Percentiles rank a stretch among this genome's conserved stretches.
Evolutionary conservation across 2,329 filamentous ascomycete species (phyloP).

Genomic region (Alternaria burnsii): DNA sequence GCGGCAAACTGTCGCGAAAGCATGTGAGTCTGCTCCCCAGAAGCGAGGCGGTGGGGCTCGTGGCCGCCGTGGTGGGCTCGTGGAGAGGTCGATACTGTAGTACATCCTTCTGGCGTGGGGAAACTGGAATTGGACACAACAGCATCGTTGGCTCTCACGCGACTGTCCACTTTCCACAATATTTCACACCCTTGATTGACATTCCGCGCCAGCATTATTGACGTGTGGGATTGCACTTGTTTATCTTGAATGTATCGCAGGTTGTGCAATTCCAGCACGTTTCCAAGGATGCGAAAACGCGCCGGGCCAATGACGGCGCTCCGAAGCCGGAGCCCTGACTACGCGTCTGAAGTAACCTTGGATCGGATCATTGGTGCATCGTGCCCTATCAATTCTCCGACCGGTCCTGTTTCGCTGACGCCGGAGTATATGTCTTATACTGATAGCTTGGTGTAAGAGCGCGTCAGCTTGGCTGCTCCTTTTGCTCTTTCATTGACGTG

Average conservation of each 20-base stretch:
- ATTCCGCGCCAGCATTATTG: constrained; percentile 2
- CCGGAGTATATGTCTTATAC: not conserved
- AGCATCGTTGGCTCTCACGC: constrained; percentile 12
- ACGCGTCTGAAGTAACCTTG: constrained; percentile 32
- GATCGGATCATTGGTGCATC: constrained; percentile 19
- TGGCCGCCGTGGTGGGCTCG: constrained; percentile 22
- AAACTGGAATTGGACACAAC: constrained; percentile 10
- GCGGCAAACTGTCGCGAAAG: constrained; percentile 30
- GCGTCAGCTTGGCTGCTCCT: constrained; percentile 10
- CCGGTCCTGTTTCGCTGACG: constrained; percentile 5
- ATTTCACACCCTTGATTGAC: constrained; percentile 4
- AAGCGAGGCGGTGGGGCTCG: constrained; percentile 30
- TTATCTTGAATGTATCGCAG: constrained; percentile 34
- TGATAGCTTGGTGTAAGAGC: constrained; percentile 6
- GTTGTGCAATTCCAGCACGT: constrained; percentile 29
- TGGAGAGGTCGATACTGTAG: constrained; percentile 22
- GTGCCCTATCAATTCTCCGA: constrained; percentile 27
- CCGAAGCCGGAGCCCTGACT: constrained; percentile 43
- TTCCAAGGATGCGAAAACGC: constrained; percentile 22
- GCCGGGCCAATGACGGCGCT: constrained; percentile 30
- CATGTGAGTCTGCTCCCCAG: constrained; percentile 29
- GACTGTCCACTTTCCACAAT: constrained; percentile 17
- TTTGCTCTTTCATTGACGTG: constrained; percentile 7
- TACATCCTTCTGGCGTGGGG: constrained; percentile 33
- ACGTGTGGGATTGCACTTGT: constrained; percentile 21